Conservation (phyloP, 1,139 yeast species). For the Yamadazyma sp. region DNA sequence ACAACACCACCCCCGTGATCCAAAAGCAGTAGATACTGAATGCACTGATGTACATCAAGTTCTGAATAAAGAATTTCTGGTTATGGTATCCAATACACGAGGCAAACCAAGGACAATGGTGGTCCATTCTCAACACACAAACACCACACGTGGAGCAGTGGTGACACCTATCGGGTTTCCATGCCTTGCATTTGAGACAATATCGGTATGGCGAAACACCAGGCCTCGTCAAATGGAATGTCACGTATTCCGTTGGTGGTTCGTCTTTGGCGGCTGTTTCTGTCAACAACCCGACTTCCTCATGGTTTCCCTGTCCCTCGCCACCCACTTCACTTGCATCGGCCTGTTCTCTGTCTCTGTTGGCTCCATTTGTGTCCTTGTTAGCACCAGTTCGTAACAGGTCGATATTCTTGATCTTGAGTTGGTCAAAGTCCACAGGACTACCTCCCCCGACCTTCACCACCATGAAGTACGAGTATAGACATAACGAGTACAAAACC, state of each 20-base stretch:
- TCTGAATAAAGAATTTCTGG: slow-evolving; percentile 51
- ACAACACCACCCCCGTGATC: slow-evolving; percentile 43
- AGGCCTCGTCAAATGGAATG: slow-evolving; percentile 15
- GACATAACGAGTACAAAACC: slow-evolving; percentile 24
- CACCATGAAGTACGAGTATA: slow-evolving; percentile 53
- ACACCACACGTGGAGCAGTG: slow-evolving; percentile 75
- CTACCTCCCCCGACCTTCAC: slow-evolving; percentile 66
- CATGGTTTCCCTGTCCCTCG: background rate
- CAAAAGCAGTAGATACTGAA: slow-evolving; percentile 44
- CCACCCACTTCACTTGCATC: background rate
- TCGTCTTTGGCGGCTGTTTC: slow-evolving; percentile 6
- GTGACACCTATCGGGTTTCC: slow-evolving; percentile 95
- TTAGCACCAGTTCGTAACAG: slow-evolving; percentile 7
- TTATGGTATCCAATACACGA: slow-evolving; percentile 66
- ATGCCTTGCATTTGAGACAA: slow-evolving; percentile 68
- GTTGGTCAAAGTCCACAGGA: slow-evolving; percentile 42
- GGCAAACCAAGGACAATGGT: slow-evolving; percentile 97
- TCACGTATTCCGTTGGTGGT: slow-evolving; percentile 15
- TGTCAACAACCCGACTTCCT: background rate
- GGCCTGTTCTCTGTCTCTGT: background rate
- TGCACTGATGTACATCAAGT: slow-evolving; percentile 55
- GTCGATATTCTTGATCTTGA: slow-evolving; percentile 19
- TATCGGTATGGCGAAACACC: slow-evolving; percentile 17
- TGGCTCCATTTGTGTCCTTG: background rate
- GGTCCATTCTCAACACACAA: slow-evolving; percentile 82